Conservation (phyloP, 352 stramenopile genomes). For the Globisporangium uncinulatum region DNA sequence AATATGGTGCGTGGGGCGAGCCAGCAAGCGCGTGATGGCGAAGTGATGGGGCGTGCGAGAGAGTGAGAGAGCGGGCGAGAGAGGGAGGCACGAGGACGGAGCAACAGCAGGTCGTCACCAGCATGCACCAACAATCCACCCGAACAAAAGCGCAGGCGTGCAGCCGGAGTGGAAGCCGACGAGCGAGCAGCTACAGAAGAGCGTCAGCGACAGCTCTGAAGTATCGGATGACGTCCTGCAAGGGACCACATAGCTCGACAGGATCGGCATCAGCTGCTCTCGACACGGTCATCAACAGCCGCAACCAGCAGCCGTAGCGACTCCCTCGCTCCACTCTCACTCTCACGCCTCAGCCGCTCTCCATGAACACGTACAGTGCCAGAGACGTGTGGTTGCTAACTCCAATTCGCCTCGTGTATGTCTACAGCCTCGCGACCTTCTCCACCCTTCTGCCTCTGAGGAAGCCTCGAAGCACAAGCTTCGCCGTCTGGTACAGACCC, state of each 20-base stretch:
- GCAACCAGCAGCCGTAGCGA: not conserved
- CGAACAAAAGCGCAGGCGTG: not conserved
- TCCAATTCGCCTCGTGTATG: slow-evolving; percentile 5
- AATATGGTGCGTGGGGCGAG: slow-evolving; percentile 53
- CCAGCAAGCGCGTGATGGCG: not conserved
- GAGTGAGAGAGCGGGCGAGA: not conserved
- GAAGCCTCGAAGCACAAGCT: slow-evolving; percentile 99
- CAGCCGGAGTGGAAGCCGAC: not conserved
- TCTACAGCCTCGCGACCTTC: slow-evolving; percentile 90
- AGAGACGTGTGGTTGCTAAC: slow-evolving; percentile 12
- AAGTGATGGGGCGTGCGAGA: not conserved
- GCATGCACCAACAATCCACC: not conserved
- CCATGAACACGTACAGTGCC: too few species aligned
- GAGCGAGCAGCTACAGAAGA: not conserved
- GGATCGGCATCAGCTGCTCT: not conserved
- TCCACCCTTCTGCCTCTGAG: slow-evolving; percentile 93
- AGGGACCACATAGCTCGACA: not conserved
- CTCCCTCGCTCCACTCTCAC: not conserved
- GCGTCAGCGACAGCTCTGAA: too few species aligned
- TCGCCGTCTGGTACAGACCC: slow-evolving; percentile 98
- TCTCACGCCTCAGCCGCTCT: not conserved
- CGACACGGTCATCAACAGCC: not conserved
- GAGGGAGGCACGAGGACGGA: not conserved
- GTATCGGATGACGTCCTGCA: too few species aligned
- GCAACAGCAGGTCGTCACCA: not conserved